Evolutionary conservation across 179 eudicot species (phyloP).

Genomic region (Beta corolliflora): DNA sequence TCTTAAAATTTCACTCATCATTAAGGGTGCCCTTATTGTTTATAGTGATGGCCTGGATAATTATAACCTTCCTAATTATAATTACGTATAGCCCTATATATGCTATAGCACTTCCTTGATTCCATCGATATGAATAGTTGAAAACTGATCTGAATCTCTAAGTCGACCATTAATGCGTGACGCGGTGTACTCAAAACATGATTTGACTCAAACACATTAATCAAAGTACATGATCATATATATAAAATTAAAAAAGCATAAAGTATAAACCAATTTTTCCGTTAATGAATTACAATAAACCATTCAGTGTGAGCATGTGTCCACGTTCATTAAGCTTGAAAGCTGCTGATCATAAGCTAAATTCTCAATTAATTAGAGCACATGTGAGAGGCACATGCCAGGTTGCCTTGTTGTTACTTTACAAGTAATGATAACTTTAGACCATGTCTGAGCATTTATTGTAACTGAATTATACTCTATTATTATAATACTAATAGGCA

Average conservation of each 20-base stretch:
- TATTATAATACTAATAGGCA: too few species aligned
- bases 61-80: too few species aligned
- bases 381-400: constrained; percentile 38
- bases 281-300: background rate
- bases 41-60: too few species aligned
- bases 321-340: constrained; percentile 29
- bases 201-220: background rate
- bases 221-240: background rate
- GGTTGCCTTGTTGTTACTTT: constrained; percentile 10
- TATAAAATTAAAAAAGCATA: background rate
- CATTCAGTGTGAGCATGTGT: constrained; percentile 32
- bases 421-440: background rate
- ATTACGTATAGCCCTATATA: too few species aligned
- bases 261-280: background rate
- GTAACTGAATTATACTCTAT: background rate
- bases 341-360: constrained; percentile 24
- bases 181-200: background rate
- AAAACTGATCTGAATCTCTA: constrained; percentile 2
- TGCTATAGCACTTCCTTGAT: background rate
- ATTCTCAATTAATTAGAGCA: constrained; percentile 18
- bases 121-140: background rate
- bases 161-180: background rate
- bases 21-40: too few species aligned
- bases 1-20: too few species aligned
- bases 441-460: constrained; percentile 5